Conservation (phyloP, 225 moss, liverwort and hornwort genomes). For the Straminergon stramineum region DNA sequence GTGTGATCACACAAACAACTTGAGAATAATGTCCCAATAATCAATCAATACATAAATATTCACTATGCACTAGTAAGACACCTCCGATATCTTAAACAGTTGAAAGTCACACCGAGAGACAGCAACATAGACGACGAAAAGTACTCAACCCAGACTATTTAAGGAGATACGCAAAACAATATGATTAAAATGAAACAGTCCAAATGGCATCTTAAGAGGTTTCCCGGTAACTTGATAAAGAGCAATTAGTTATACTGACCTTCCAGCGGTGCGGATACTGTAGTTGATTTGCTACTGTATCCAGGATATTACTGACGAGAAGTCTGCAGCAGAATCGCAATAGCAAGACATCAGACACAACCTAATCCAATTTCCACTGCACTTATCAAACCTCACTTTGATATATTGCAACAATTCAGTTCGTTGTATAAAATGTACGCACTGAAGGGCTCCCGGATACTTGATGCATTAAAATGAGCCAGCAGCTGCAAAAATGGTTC, state of each 20-base stretch:
- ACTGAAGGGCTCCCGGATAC: neutral
- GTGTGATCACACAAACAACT: neutral
- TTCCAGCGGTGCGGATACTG: slow-evolving; percentile 69
- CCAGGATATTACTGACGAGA: slow-evolving; percentile 54
- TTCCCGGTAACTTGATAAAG: neutral
- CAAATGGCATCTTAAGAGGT: neutral
- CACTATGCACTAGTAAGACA: neutral
- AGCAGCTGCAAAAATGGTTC: neutral
- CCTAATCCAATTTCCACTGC: neutral
- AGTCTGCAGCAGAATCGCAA: slow-evolving; percentile 36
- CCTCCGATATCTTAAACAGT: neutral
- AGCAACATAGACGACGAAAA: neutral
- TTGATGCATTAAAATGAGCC: neutral
- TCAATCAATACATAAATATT: neutral
- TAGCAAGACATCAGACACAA: neutral
- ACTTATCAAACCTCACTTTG: neutral
- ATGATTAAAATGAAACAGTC: neutral
- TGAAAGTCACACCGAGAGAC: neutral
- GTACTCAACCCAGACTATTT: neutral
- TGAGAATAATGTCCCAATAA: neutral
- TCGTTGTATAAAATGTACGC: neutral
- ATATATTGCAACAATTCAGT: neutral
- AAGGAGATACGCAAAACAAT: neutral
- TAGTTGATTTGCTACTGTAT: slow-evolving; percentile 56
- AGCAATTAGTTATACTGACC: slow-evolving; percentile 26